Conservation (phyloP, 257 asterid genomes). For the Verbena officinalis region DNA sequence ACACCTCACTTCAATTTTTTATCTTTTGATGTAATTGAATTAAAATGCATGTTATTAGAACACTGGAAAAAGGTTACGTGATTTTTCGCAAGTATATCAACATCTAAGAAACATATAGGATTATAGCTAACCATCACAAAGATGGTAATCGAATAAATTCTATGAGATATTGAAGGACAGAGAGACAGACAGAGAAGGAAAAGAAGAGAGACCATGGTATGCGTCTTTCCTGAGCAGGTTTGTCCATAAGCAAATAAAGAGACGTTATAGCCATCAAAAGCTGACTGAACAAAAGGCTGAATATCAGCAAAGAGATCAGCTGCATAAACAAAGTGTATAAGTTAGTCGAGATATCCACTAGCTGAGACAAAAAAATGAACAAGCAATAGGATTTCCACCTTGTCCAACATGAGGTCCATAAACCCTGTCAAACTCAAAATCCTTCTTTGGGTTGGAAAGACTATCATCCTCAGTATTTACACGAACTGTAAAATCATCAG, state of each 20-base stretch:
- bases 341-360: slow-evolving; percentile 37
- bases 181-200: slow-evolving; percentile 29
- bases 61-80: neutral
- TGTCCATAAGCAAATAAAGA: slow-evolving; percentile 90
- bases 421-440: slow-evolving; percentile 96
- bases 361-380: slow-evolving; percentile 29
- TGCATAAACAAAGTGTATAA: slow-evolving; percentile 46
- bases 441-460: slow-evolving; percentile 86
- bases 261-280: slow-evolving; percentile 95
- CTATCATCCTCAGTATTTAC: slow-evolving; percentile 78
- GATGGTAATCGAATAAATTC: slow-evolving; percentile 10
- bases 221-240: slow-evolving; percentile 85
- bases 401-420: slow-evolving; percentile 99
- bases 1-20: slow-evolving; percentile 5
- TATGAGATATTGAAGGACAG: slow-evolving; percentile 20
- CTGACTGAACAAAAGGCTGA: slow-evolving; percentile 99
- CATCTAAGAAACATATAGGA: slow-evolving; percentile 2
- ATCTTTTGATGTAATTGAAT: slow-evolving; percentile 11
- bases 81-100: neutral
- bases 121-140: too few relatives aligned
- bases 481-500: slow-evolving; percentile 77
- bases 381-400: slow-evolving; percentile 49
- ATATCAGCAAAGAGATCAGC: slow-evolving; percentile 88
- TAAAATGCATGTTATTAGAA: neutral
- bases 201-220: slow-evolving; percentile 79